A percentile compares a stretch with the other conserved stretches of the same genome.
Conservation (phyloP, 371 early-diverging fungal species). For the Neoconidiobolus thromboides region DNA sequence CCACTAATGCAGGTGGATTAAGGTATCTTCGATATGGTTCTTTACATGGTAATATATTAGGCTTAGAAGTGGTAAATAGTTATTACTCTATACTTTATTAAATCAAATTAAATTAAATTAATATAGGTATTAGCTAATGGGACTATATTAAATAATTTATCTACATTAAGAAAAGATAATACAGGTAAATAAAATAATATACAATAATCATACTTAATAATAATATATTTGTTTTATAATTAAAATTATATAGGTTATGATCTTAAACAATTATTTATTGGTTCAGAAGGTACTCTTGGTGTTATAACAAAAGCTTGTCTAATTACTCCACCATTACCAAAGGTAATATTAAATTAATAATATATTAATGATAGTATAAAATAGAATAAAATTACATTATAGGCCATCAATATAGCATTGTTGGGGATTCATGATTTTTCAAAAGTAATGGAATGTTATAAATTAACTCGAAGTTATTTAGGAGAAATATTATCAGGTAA, state of each 20-base stretch:
- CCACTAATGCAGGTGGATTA: slow-evolving; percentile 92
- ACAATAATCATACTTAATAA: too few relatives aligned
- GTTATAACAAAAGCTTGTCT: slow-evolving; percentile 78
- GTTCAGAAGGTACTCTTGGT: slow-evolving; percentile 89
- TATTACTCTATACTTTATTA: neutral
- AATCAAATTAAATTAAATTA: slow-evolving; percentile 8
- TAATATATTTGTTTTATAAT: too few relatives aligned
- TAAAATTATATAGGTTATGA: slow-evolving; percentile 42
- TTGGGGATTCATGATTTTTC: slow-evolving; percentile 22
- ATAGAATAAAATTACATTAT: neutral
- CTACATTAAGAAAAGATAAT: slow-evolving; percentile 65
- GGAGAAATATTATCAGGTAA: slow-evolving; percentile 76
- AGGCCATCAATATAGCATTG: slow-evolving; percentile 58
- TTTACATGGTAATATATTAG: slow-evolving; percentile 77
- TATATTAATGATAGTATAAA: neutral
- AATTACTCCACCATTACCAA: slow-evolving; percentile 42
- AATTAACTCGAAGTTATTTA: slow-evolving; percentile 50
- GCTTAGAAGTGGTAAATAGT: slow-evolving; percentile 44
- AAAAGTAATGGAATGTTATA: slow-evolving; percentile 25
- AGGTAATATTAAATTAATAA: slow-evolving; percentile 7
- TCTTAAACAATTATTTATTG: slow-evolving; percentile 87
- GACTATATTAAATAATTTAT: slow-evolving; percentile 58
- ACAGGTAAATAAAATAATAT: slow-evolving; percentile 17
- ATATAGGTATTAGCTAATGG: slow-evolving; percentile 73
- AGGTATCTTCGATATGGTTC: slow-evolving; percentile 78